Conservation (phyloP, 129 eudicot species). For the Centaurea solstitialis region DNA sequence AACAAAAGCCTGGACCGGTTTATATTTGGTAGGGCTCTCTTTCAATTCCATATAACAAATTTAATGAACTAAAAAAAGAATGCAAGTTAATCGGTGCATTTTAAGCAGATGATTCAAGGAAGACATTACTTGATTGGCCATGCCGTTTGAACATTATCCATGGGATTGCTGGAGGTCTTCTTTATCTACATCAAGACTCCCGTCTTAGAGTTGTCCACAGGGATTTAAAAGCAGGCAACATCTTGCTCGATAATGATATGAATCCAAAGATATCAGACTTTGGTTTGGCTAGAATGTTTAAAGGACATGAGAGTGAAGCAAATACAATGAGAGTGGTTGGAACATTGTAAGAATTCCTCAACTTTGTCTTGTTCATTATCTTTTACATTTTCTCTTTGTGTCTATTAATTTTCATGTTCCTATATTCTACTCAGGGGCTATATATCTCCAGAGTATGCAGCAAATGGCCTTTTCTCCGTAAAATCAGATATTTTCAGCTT, state of each 20-base stretch:
- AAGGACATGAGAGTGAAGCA: background rate
- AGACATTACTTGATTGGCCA: conserved; percentile 30
- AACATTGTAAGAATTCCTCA: conserved; percentile 32
- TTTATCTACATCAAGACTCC: conserved; percentile 39
- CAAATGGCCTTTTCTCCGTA: background rate
- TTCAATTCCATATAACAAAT: background rate
- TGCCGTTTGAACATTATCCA: conserved; percentile 32
- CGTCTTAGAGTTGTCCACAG: background rate
- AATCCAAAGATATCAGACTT: conserved; percentile 54
- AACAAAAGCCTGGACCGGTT: conserved; percentile 38
- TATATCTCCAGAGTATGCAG: background rate
- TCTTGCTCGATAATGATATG: conserved; percentile 30
- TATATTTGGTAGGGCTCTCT: conserved; percentile 42
- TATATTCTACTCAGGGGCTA: background rate
- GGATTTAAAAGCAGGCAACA: background rate
- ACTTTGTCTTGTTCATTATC: background rate
- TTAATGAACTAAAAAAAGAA: background rate
- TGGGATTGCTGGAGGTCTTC: conserved; percentile 43
- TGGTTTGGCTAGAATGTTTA: conserved; percentile 42
- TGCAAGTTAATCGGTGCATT: background rate
- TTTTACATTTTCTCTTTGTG: background rate
- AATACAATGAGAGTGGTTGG: conserved; percentile 36
- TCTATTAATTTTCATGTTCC: background rate
- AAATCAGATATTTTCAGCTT: conserved; percentile 21
- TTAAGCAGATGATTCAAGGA: conserved; percentile 26